These are phyloP conservation scores for Sphaceloma murrayae DNA, from an alignment of 2,329 filamentous ascomycete genomes.

Conservation along the genomic window DNA sequence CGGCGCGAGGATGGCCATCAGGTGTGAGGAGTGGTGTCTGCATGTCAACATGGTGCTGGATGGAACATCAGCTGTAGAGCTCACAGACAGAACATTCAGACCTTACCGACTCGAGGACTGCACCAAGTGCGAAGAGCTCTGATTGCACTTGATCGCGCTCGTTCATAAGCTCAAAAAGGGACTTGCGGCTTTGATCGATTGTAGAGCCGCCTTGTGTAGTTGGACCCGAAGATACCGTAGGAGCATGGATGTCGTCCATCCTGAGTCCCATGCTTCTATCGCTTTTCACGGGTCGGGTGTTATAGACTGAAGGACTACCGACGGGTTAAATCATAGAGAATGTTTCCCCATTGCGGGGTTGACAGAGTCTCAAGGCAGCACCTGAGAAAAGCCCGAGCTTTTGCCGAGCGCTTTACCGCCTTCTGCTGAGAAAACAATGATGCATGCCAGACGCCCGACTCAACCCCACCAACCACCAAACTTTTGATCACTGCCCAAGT, in stretches of 20 bases:
- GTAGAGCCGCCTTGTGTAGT: constrained; percentile 39
- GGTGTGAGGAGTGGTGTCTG: constrained; percentile 74
- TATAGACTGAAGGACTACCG: too few relatives aligned
- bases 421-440: constrained; percentile 15
- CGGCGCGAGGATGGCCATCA: constrained; percentile 85
- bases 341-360: constrained; percentile 5
- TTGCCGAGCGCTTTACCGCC: constrained; percentile 11
- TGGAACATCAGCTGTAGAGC: constrained; percentile 17
- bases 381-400: constrained; percentile 5
- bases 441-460: constrained; percentile 2
- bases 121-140: constrained; percentile 74
- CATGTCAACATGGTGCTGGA: constrained; percentile 90
- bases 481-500: constrained; percentile 14
- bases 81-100: neutral
- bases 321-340: too few relatives aligned
- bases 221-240: constrained; percentile 69
- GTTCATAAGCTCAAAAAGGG: constrained; percentile 68
- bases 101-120: constrained; percentile 78
- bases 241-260: constrained; percentile 60
- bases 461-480: constrained; percentile 11
- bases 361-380: neutral
- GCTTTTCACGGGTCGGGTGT: too few relatives aligned
- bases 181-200: constrained; percentile 48
- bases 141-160: constrained; percentile 79
- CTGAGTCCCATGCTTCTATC: constrained; percentile 45